Evolutionary conservation across 805 yeast species (phyloP).

Genomic region (Brettanomyces nanus): DNA sequence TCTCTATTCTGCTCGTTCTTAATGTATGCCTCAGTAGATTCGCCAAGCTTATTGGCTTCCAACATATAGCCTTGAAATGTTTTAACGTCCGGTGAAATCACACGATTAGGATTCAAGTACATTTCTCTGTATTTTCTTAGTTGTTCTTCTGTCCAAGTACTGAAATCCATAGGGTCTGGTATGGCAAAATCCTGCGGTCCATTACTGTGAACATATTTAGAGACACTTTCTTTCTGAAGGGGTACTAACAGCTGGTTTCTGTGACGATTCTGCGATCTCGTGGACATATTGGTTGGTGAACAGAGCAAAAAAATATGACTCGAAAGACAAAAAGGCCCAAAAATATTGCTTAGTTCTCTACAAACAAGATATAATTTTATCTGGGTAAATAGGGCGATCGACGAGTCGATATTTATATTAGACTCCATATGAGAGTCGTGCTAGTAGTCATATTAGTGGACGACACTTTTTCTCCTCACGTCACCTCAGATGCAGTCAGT

Average conservation of each 20-base stretch:
- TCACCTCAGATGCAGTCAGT: no score
- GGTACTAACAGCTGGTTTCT: constrained; percentile 56
- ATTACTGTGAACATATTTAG: constrained; percentile 65
- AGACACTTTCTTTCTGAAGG: constrained; percentile 58
- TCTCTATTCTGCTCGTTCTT: constrained; percentile 22
- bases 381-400: no score
- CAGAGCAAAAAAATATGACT: neutral
- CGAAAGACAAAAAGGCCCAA: no score
- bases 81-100: constrained; percentile 49
- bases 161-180: constrained; percentile 62
- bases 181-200: constrained; percentile 54
- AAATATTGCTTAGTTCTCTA: no score
- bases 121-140: constrained; percentile 61
- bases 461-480: no score
- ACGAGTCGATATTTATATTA: no score
- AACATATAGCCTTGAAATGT: constrained; percentile 64
- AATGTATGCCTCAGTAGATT: constrained; percentile 41
- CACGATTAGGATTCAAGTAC: constrained; percentile 27
- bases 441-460: no score
- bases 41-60: constrained; percentile 59
- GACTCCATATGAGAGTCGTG: no score
- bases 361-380: no score
- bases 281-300: neutral
- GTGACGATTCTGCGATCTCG: constrained; percentile 47
- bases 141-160: constrained; percentile 48